Base-by-base conservation (phyloP, 306 rosid genomes). In the Sicyos edulis region DNA sequence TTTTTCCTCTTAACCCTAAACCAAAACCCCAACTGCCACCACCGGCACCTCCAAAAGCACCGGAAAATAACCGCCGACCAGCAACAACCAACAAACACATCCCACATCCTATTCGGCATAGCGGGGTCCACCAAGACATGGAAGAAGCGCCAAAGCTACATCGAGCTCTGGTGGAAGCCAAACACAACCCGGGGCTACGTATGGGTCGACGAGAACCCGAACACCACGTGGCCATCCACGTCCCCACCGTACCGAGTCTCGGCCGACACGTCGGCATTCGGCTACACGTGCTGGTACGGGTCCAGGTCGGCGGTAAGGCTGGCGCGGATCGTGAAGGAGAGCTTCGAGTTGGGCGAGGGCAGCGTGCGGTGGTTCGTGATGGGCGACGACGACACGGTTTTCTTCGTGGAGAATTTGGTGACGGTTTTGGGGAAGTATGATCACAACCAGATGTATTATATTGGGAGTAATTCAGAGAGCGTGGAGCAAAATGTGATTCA, bases 311-410 rank as follows among this genome's bases (percentile, higher is more conserved):
- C 96, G 1, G 76, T 86, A 24, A 85, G 90, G 4, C 72, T 89
- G 7, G 91, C 93, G 1, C 77, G 97, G 10, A 91, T 89, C 34
- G 81, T 91, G 49, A 87, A 91, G 61, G 96, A 91, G 82, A 87
- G 88, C 62, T 91, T 87, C 42, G 90, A 91, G 54, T 10, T 91
- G 10, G 90, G 88, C 6, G 0, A 82, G 54, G 78, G 76, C 0
- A 74, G 83, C 11, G 85, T 89, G 52, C 81, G 96, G 71, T 89
- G 97, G 97, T 89, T 91, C 10, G 96, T 91, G 3, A 80, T 91
- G 97, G 93, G 93, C 1, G 97, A 91, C 1, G 97, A 91, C 1
- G 97, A 91, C n/a, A 91, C 97, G 0, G 85, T 89, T 0, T 89
- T 89, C 69, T 91, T 91, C 54, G 45, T 83, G 2, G 85, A 86